Evolutionary conservation across 805 yeast species (phyloP), one percentile per base, ranked within the genome.

Genomic region (Yueomyces sinensis): DNA sequence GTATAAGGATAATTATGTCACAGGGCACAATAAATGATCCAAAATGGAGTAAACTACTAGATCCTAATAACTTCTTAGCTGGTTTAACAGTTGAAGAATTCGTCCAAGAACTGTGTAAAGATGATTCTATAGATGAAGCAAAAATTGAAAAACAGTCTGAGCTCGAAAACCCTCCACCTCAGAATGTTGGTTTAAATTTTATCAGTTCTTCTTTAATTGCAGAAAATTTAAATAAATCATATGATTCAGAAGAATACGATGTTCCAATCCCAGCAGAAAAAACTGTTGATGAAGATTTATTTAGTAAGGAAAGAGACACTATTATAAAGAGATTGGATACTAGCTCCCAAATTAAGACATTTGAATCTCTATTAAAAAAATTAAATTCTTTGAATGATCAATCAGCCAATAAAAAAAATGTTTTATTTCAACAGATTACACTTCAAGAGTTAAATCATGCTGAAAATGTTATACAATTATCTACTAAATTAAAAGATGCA

Each of bases 281-380:
- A n/a, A n/a, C n/a, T n/a, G n/a, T n/a, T n/a, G n/a, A n/a, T n/a
- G n/a, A n/a, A n/a, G n/a, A n/a, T n/a, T n/a, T n/a, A n/a, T n/a
- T n/a, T n/a, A 25, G 13, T 13, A 6, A 9, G 5, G 28, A n/a
- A 7, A 9, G 15, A 9, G 13, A n/a, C 15, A n/a, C 15, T 13
- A 11, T n/a, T 13, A 39, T 49, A 36, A 43, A 44, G 28, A 50
- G 44, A 31, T 57, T 84, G 36, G 95, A 91, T 49, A 95, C 97
- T 1, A 84, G 83, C 49, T 97, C 97, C 2, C 91, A 82, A 52
- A 89, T 89, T 32, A 71, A 95, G 44, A 83, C 95, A 0, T 87
- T 91, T 54, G 96, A 89, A 52, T 74, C 87, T 1, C 82, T 91
- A 3, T 61, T 86, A 31, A 66, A 74, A 31, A 89, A 83, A 47